Conservation (phyloP, 1,284 basidiomycete species). For the Malassezia caprae region DNA sequence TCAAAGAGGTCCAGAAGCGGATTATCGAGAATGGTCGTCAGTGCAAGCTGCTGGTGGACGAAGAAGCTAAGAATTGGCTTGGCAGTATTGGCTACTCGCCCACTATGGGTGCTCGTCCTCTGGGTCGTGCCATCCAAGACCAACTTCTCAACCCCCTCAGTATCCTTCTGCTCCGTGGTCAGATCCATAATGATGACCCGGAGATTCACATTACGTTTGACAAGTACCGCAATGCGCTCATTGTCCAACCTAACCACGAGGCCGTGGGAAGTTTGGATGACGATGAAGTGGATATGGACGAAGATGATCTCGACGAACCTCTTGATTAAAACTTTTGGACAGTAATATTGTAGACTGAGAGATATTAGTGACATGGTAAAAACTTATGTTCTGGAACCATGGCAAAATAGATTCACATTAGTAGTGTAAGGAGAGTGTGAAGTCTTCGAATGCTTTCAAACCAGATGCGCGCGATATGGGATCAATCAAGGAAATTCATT, state of each 20-base stretch:
- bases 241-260: constrained; percentile 73
- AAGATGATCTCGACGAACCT: constrained; percentile 39
- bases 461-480: too few relatives aligned
- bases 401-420: too few relatives aligned
- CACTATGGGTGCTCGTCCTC: constrained; percentile 61
- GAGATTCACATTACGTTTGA: constrained; percentile 68
- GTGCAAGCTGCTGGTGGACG: constrained; percentile 67
- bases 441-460: too few relatives aligned
- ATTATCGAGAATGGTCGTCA: constrained; percentile 64
- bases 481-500: too few relatives aligned
- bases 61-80: constrained; percentile 69
- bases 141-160: constrained; percentile 88
- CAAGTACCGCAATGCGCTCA: constrained; percentile 67
- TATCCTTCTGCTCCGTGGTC: constrained; percentile 71
- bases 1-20: constrained; percentile 60
- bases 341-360: too few relatives aligned
- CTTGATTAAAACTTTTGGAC: too few relatives aligned
- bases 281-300: constrained; percentile 41
- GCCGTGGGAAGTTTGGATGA: constrained; percentile 18
- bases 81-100: constrained; percentile 53
- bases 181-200: constrained; percentile 67
- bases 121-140: constrained; percentile 81
- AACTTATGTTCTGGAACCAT: too few relatives aligned
- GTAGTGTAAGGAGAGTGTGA: too few relatives aligned
- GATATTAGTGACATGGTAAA: too few relatives aligned